Conservation (phyloP, 805 yeast species). For the Myxozyma neotropica region DNA sequence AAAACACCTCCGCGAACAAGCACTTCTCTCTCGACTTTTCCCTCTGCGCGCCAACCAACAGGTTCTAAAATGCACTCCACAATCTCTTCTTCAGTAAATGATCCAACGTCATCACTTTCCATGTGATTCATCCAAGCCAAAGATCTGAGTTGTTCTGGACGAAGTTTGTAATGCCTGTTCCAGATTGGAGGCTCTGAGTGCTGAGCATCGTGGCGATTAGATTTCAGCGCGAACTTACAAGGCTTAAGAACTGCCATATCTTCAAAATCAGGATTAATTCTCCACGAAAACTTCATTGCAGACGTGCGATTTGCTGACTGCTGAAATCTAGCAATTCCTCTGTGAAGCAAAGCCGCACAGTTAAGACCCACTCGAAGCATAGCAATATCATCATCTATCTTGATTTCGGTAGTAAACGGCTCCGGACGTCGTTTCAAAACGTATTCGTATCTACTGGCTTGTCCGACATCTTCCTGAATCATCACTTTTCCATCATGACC, state of each 20-base stretch:
- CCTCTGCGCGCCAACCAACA: constrained; percentile 22
- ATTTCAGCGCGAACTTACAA: constrained; percentile 1
- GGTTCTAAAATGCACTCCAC: constrained; percentile 14
- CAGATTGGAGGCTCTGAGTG: constrained; percentile 14
- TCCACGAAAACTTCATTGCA: neutral
- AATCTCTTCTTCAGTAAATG: constrained; percentile 18
- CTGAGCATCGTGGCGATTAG: constrained; percentile 6
- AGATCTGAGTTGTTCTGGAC: constrained; percentile 22
- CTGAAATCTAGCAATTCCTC: constrained; percentile 6
- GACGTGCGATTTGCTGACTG: neutral
- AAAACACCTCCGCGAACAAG: constrained; percentile 16
- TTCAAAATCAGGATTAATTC: constrained; percentile 10
- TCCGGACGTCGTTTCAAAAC: constrained; percentile 14
- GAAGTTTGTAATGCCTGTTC: neutral
- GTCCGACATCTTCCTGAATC: constrained; percentile 13
- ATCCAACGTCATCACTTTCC: constrained; percentile 1
- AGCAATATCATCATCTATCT: constrained; percentile 5
- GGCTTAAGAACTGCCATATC: neutral
- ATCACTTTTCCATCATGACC: neutral
- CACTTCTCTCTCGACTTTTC: constrained; percentile 12
- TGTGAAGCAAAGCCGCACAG: constrained; percentile 8
- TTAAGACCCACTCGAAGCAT: constrained; percentile 15
- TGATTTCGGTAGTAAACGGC: constrained; percentile 9
- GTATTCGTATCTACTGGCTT: constrained; percentile 15
- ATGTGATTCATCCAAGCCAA: constrained; percentile 17